Conservation (phyloP, 139 green algal genomes). For the Coelastrella sp. region DNA sequence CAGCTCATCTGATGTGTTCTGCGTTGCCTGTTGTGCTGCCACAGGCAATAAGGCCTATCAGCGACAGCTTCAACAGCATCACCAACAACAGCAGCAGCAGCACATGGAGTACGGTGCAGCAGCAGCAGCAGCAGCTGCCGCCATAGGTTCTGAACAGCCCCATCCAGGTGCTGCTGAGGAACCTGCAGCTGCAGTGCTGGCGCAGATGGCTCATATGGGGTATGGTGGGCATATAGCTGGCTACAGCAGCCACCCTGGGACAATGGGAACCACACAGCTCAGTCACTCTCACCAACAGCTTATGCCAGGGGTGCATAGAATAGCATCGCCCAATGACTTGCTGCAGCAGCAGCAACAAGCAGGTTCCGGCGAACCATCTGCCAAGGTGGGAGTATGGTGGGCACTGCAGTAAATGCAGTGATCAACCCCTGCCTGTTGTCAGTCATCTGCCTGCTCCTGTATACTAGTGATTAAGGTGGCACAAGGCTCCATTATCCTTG, state of each 20-base stretch:
- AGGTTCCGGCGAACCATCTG: not conserved
- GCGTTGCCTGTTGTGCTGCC: too few relatives aligned
- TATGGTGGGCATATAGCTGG: conserved; percentile 9
- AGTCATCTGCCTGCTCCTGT: not conserved
- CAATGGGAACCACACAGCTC: not conserved
- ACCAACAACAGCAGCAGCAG: not conserved
- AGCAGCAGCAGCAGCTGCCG: conserved; percentile 22
- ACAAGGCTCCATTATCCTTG: too few relatives aligned
- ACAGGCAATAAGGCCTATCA: not conserved
- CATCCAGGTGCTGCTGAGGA: not conserved
- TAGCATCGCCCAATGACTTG: not conserved
- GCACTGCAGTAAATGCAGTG: not conserved
- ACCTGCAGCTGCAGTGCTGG: conserved; percentile 12
- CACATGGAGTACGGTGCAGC: not conserved
- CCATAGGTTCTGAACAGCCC: not conserved
- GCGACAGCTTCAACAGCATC: conserved; percentile 8
- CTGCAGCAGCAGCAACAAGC: conserved; percentile 22
- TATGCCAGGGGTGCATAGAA: conserved; percentile 23
- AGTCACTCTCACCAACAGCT: conserved; percentile 14
- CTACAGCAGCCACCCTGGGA: conserved; percentile 2
- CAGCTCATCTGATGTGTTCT: too few relatives aligned
- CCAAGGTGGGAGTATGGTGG: not conserved
- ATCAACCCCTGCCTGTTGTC: too few relatives aligned
- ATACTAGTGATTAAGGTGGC: not conserved
- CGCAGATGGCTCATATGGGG: conserved; percentile 24